Base-by-base conservation (phyloP, 2,329 filamentous ascomycete species). In the Colletotrichum theobromicola region DNA sequence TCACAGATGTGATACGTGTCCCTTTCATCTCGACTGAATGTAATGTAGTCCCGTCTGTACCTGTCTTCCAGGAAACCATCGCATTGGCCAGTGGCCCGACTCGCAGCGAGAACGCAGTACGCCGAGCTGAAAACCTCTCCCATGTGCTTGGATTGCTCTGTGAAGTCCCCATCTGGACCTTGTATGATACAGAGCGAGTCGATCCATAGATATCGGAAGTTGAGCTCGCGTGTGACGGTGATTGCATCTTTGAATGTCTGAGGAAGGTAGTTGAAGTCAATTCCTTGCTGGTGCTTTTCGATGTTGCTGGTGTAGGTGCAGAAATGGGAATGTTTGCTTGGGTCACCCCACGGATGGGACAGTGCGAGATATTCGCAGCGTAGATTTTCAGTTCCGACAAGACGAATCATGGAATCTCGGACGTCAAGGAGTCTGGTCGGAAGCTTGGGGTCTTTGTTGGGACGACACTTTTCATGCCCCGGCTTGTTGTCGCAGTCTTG, bases 101-200 rank as follows among this genome's bases (percentile, higher is more conserved):
- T 73, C 1, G 70, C 70, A 7, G 70, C 70, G 1, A 73, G 6
- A 13, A 30, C 37, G 4, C 12, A n/a, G 7, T 73, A 70, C 0
- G 70, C 70, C 1, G 58, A 65, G n/a, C 70, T 70, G 50, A 34
- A 77, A 4, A 77, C 65, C 3, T 30, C 16, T 15, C 58, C 73
- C 76, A 77, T 77, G 1, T 26, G 18, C 3, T 55, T 28, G 0
- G 74, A 71, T 69, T 79, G 73, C 12, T 18, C 16, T 5, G 67
- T 57, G 72, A 74, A 78, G 28, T 79, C 78, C 1, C 61, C 55
- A 26, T 67, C 67, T 3, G 64, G 46, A 12, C 76, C 77, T n/a
- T 79, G 78, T 4, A 78, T 58, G 6, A 78, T 78, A 46, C 74
- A 78, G 2, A 76, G 55, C 2, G 75, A 72, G 18, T 78, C 77